A percentile compares a stretch with the other conserved stretches of the same genome.
Evolutionary conservation across 306 rosid genomes (phyloP).

Genomic region (Vigna reflexopilosa): DNA sequence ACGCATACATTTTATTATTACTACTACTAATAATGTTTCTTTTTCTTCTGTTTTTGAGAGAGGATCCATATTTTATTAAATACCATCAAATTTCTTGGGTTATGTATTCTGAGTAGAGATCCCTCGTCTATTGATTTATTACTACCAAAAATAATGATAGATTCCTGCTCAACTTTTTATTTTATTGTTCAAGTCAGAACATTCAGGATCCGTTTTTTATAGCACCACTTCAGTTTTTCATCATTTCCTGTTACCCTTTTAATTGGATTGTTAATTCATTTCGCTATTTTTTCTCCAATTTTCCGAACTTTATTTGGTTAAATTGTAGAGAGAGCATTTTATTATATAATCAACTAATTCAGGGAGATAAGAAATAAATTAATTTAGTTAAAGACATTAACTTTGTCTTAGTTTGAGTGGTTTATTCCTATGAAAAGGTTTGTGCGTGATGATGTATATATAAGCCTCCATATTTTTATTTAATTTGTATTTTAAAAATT

Average conservation of each 20-base stretch:
- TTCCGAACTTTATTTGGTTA: not conserved
- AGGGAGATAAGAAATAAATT: too few species aligned
- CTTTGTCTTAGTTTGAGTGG: too few species aligned
- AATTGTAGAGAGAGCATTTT: not conserved
- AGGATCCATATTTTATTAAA: not conserved
- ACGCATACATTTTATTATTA: not conserved
- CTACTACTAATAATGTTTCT: not conserved
- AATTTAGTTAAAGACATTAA: too few species aligned
- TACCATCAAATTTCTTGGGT: slow-evolving; percentile 29
- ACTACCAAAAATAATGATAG: not conserved
- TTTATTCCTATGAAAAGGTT: too few species aligned
- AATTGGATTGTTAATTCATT: not conserved
- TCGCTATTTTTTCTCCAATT: not conserved
- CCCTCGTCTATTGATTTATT: not conserved
- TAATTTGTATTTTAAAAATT: too few species aligned
- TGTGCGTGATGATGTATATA: too few species aligned
- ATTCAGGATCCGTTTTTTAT: not conserved
- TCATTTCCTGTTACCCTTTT: not conserved
- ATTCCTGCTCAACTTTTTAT: not conserved
- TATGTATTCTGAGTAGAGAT: slow-evolving; percentile 11
- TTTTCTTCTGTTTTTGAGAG: not conserved
- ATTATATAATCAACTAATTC: not conserved
- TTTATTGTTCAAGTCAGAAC: not conserved
- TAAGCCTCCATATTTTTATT: too few species aligned
- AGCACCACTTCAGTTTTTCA: not conserved